Percentiles rank a stretch among this genome's conserved stretches.
Conservation (phyloP, 345 rosid species). For the Brassica cretica region DNA sequence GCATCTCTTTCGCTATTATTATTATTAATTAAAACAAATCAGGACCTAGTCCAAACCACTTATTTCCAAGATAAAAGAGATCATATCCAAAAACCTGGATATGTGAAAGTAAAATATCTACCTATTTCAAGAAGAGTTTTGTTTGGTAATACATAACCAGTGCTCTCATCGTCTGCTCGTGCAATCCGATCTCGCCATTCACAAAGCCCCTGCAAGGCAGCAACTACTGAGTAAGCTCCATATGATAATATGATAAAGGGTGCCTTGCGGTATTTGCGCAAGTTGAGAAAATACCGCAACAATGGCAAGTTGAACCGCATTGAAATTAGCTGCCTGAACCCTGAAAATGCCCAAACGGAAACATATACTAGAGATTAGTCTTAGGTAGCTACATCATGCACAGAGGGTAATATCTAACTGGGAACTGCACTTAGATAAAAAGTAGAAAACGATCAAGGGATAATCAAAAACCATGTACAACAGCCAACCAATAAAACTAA, state of each 20-base stretch:
- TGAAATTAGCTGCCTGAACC: conserved; percentile 60
- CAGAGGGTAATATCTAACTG: neutral
- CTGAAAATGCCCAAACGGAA: conserved; percentile 44
- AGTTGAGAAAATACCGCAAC: conserved; percentile 59
- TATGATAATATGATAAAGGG: conserved; percentile 15
- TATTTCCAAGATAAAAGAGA: neutral
- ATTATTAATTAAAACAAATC: conserved; percentile 8
- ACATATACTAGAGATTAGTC: conserved; percentile 28
- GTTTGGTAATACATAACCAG: conserved; percentile 86
- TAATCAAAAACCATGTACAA: neutral
- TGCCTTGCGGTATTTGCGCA: neutral
- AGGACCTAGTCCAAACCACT: conserved; percentile 12
- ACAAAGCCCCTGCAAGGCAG: conserved; percentile 64
- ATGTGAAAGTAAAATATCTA: conserved; percentile 31
- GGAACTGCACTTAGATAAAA: neutral
- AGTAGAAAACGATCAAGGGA: neutral
- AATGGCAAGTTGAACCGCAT: conserved; percentile 80
- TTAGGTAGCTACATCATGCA: neutral
- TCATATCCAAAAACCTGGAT: conserved; percentile 19
- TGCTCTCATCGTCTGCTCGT: conserved; percentile 88
- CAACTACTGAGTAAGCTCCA: conserved; percentile 13
- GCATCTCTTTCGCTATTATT: conserved; percentile 80
- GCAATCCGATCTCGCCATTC: conserved; percentile 88
- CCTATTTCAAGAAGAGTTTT: conserved; percentile 85
- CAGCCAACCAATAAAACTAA: conserved; percentile 5